Evolutionary conservation across 2,329 filamentous ascomycete genomes (phyloP).

Genomic region (Penicillium sp.): DNA sequence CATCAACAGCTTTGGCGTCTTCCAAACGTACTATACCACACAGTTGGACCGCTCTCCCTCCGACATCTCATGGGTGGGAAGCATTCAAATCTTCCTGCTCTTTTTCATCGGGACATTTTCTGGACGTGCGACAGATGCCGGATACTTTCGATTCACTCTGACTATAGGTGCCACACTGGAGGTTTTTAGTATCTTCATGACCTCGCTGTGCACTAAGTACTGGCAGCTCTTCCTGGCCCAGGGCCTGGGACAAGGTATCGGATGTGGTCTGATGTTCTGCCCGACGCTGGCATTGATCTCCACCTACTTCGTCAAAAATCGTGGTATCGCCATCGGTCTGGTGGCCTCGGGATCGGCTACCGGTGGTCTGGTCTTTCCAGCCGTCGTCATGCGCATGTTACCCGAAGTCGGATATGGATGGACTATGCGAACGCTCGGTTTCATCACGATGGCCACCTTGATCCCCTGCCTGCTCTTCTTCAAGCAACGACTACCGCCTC

Average conservation of each 20-base stretch:
- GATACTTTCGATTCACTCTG: constrained; percentile 48
- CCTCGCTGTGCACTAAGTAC: constrained; percentile 47
- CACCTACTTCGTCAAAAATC: constrained; percentile 61
- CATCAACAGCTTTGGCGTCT: constrained; percentile 56
- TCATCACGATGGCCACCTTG: constrained; percentile 55
- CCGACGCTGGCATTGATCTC: constrained; percentile 55
- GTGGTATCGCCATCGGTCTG: constrained; percentile 59
- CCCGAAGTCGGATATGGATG: constrained; percentile 62
- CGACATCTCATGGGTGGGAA: constrained; percentile 54
- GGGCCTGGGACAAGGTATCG: constrained; percentile 57
- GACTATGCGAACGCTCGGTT: constrained; percentile 62
- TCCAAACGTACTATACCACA: constrained; percentile 53
- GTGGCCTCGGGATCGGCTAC: constrained; percentile 59
- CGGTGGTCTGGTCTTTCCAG: constrained; percentile 64
- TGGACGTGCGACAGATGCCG: constrained; percentile 53
- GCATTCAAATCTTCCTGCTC: constrained; percentile 51
- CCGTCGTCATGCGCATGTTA: constrained; percentile 56
- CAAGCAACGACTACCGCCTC: constrained; percentile 50
- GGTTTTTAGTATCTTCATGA: constrained; percentile 52
- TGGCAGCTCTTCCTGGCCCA: constrained; percentile 53
- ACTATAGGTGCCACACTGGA: constrained; percentile 45
- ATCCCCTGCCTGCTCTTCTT: constrained; percentile 45
- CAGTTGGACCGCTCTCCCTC: constrained; percentile 43
- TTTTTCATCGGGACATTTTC: constrained; percentile 53
- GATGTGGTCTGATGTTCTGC: constrained; percentile 55